A percentile compares a stretch with the other conserved stretches of the same genome.
phyloP scores from a whole-genome alignment of 257 asterid genomes.

The Pogostemon cablin region DNA sequence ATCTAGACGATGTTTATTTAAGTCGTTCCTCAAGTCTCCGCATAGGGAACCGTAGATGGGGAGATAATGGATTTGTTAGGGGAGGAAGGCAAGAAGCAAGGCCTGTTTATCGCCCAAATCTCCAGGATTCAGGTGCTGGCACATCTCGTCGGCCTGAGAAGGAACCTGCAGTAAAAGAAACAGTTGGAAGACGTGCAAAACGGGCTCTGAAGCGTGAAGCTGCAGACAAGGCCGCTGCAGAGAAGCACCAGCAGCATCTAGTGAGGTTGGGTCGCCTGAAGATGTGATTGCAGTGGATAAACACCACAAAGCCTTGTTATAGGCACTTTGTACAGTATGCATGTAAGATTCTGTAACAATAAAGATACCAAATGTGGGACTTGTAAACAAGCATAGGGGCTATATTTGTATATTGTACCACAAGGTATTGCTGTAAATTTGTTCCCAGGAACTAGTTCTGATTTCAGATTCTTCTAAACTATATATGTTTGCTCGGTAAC shows the following conservation, averaged over 20 bases:
- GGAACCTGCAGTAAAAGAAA: slow-evolving; percentile 40
- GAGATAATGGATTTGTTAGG: slow-evolving; percentile 87
- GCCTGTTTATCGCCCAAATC: slow-evolving; percentile 45
- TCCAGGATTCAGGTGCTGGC: slow-evolving; percentile 51
- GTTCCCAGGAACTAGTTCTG: slow-evolving; percentile 21
- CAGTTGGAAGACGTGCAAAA: slow-evolving; percentile 74
- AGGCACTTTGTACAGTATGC: slow-evolving; percentile 38
- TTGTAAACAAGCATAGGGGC: slow-evolving; percentile 14
- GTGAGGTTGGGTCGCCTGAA: slow-evolving; percentile 61
- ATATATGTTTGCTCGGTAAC: background rate
- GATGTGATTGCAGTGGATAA: slow-evolving; percentile 21
- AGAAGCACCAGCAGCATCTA: slow-evolving; percentile 70
- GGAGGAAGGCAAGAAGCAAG: slow-evolving; percentile 88
- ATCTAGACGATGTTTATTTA: slow-evolving; percentile 55
- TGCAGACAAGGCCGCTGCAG: slow-evolving; percentile 83
- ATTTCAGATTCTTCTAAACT: slow-evolving; percentile 22
- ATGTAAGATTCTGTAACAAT: slow-evolving; percentile 3
- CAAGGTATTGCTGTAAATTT: slow-evolving; percentile 35
- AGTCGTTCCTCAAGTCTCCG: slow-evolving; percentile 64
- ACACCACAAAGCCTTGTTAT: background rate
- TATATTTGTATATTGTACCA: slow-evolving; percentile 19
- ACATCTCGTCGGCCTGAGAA: slow-evolving; percentile 58
- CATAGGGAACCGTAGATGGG: slow-evolving; percentile 90
- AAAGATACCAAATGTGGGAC: slow-evolving; percentile 29
- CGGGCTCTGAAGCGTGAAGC: slow-evolving; percentile 85